Evolutionary conservation across 2,329 filamentous ascomycete species (phyloP).

Genomic region (Aureobasidium namibiae): DNA sequence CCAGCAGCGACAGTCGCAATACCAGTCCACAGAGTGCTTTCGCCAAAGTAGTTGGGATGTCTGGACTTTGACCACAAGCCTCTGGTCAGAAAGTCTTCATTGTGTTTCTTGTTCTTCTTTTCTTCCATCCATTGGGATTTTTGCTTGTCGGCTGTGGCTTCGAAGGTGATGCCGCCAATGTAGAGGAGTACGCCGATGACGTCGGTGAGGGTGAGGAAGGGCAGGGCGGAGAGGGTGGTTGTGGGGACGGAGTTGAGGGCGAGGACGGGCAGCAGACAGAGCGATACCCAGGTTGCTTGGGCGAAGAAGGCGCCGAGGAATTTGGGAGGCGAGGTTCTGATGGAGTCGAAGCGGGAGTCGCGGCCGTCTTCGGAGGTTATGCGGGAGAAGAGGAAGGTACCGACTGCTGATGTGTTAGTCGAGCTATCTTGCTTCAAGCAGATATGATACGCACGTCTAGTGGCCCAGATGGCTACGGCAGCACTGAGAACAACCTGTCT

Average conservation of each 20-base stretch:
- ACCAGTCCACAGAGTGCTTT: constrained; percentile 60
- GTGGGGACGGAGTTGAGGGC: constrained; percentile 55
- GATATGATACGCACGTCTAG: constrained; percentile 38
- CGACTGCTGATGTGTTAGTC: constrained; percentile 38
- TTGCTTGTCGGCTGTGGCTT: constrained; percentile 55
- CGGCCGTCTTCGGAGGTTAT: constrained; percentile 48
- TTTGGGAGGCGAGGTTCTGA: constrained; percentile 44
- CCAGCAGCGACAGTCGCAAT: constrained; percentile 54
- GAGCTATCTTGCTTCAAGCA: too few relatives aligned
- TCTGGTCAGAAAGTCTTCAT: constrained; percentile 56
- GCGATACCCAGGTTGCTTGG: constrained; percentile 60
- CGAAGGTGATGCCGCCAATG: constrained; percentile 50
- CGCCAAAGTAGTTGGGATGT: constrained; percentile 68
- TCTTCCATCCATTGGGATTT: constrained; percentile 54
- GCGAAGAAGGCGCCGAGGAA: constrained; percentile 49
- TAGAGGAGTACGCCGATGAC: constrained; percentile 51
- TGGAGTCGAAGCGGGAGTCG: constrained; percentile 51
- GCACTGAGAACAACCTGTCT: constrained; percentile 48
- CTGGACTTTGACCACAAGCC: constrained; percentile 55
- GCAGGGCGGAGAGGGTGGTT: constrained; percentile 42
- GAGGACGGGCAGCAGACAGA: constrained; percentile 58
- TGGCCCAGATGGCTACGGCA: constrained; percentile 54
- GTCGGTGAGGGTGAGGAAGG: constrained; percentile 44
- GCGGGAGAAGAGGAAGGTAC: constrained; percentile 55
- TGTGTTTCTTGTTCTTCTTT: constrained; percentile 57